Percentiles rank a stretch among this genome's conserved stretches.
These are phyloP conservation scores for Suhomyces emberorum DNA, from an alignment of 805 yeast species.

Conservation along the genomic window DNA sequence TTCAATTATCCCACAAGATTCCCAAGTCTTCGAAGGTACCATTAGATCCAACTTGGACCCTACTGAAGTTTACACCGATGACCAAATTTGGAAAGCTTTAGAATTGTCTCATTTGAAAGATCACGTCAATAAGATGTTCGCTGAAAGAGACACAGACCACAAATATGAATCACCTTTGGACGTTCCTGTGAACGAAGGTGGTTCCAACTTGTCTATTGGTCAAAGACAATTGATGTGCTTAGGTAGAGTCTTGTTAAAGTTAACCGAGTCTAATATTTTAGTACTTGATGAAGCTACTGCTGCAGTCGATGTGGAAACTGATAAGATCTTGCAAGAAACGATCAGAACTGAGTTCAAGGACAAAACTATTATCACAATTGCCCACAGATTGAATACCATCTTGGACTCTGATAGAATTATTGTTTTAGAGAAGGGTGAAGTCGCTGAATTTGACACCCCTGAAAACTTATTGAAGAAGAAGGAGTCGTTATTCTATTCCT, in stretches of 20 bases:
- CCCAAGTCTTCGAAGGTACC: slow-evolving; percentile 44
- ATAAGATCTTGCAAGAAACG: slow-evolving; percentile 71
- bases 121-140: slow-evolving; percentile 38
- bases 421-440: slow-evolving; percentile 71
- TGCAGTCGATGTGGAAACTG: slow-evolving; percentile 85
- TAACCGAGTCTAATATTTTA: slow-evolving; percentile 53
- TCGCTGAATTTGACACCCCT: slow-evolving; percentile 77
- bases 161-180: slow-evolving; percentile 27
- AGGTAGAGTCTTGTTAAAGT: slow-evolving; percentile 70
- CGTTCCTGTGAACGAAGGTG: slow-evolving; percentile 42
- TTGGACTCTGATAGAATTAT: slow-evolving; percentile 77
- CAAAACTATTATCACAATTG: slow-evolving; percentile 78
- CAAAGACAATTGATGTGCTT: slow-evolving; percentile 64
- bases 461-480: slow-evolving; percentile 59
- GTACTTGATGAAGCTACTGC: slow-evolving; percentile 87
- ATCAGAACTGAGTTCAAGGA: slow-evolving; percentile 71
- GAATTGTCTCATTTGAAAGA: slow-evolving; percentile 42
- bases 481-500: slow-evolving; percentile 70
- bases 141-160: slow-evolving; percentile 25
- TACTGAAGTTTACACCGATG: slow-evolving; percentile 31
- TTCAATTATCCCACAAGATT: slow-evolving; percentile 45
- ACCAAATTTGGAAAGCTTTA: slow-evolving; percentile 40
- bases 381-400: slow-evolving; percentile 80
- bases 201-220: slow-evolving; percentile 50
- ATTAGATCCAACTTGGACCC: slow-evolving; percentile 43